Conservation (phyloP, 495 filamentous ascomycete genomes). For the Penicillium verhagenii region DNA sequence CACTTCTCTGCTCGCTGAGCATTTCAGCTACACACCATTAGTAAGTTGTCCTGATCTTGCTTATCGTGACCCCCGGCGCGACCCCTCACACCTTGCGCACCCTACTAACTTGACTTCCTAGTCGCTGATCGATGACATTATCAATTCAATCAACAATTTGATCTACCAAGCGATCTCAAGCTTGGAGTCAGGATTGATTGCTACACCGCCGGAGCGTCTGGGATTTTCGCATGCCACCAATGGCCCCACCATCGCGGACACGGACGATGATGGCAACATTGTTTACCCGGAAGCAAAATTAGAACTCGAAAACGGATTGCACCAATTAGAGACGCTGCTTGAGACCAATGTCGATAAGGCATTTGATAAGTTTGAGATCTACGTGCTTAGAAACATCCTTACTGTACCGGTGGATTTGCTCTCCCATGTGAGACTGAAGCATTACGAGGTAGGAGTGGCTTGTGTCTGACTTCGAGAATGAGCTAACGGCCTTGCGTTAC, state of each 20-base stretch:
- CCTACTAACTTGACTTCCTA: conserved; percentile 37
- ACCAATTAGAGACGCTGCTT: conserved; percentile 94
- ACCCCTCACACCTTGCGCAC: conserved; percentile 6
- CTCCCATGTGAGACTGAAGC: conserved; percentile 73
- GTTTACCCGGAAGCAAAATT: conserved; percentile 59
- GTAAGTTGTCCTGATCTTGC: conserved; percentile 48
- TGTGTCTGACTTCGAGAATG: conserved; percentile 14
- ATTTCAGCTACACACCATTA: conserved; percentile 90
- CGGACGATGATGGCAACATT: conserved; percentile 53
- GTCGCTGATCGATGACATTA: conserved; percentile 95
- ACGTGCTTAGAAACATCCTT: conserved; percentile 84
- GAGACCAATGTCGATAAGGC: conserved; percentile 72
- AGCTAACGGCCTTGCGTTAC: neutral
- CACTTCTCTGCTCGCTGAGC: conserved; percentile 86
- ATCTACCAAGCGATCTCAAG: conserved; percentile 80
- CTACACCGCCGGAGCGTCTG: conserved; percentile 66
- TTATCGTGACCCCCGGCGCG: neutral
- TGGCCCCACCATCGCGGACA: conserved; percentile 48
- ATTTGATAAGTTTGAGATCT: conserved; percentile 80
- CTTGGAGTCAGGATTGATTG: conserved; percentile 75
- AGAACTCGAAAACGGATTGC: conserved; percentile 87
- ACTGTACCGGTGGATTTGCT: conserved; percentile 70
- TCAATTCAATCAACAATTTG: conserved; percentile 90
- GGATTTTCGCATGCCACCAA: conserved; percentile 62
- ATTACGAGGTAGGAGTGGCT: conserved; percentile 68